A percentile compares a stretch with the other conserved stretches of the same genome.
Evolutionary conservation across 805 yeast species (phyloP).

Genomic region (Candida manassasensis): DNA sequence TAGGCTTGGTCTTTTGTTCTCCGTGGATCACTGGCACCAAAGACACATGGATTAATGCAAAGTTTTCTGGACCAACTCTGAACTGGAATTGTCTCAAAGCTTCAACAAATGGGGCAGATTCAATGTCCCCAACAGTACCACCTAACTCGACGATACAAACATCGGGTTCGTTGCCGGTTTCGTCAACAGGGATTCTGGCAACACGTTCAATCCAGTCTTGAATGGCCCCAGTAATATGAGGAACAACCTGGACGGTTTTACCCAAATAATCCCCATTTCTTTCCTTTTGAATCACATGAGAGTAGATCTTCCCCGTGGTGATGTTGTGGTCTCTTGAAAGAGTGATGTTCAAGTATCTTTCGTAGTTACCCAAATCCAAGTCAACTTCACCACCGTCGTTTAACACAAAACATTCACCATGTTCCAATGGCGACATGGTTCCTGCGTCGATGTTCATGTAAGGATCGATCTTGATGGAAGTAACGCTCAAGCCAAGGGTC

Average conservation of each 20-base stretch:
- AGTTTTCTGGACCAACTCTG: conserved; percentile 90
- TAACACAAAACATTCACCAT: conserved; percentile 96
- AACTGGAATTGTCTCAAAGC: conserved; percentile 98
- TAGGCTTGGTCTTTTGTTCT: conserved; percentile 98
- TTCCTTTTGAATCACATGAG: conserved; percentile 88
- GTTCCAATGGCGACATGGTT: conserved; percentile 98
- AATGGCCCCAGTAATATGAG: conserved; percentile 94
- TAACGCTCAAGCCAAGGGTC: conserved; percentile 90
- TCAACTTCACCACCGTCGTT: conserved; percentile 99
- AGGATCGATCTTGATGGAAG: conserved; percentile 97
- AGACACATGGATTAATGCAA: conserved; percentile 94
- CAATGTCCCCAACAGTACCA: conserved; percentile 99
- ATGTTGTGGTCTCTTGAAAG: conserved; percentile 92
- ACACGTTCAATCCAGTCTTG: conserved; percentile 98
- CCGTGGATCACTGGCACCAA: conserved; percentile 97
- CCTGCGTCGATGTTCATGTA: conserved; percentile 99
- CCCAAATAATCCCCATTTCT: conserved; percentile 97
- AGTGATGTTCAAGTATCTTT: conserved; percentile 90
- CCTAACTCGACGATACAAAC: conserved; percentile 96
- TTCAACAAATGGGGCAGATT: conserved; percentile 97
- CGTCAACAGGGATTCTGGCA: conserved; percentile 86
- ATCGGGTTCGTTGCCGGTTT: conserved; percentile 84
- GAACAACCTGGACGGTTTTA: conserved; percentile 99
- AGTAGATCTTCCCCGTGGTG: conserved; percentile 96
- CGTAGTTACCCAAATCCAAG: conserved; percentile 96